Percentiles rank a stretch among this genome's conserved stretches.
These are phyloP conservation scores for Salix viminalis DNA, from an alignment of 345 rosid species.

Conservation along the genomic window DNA sequence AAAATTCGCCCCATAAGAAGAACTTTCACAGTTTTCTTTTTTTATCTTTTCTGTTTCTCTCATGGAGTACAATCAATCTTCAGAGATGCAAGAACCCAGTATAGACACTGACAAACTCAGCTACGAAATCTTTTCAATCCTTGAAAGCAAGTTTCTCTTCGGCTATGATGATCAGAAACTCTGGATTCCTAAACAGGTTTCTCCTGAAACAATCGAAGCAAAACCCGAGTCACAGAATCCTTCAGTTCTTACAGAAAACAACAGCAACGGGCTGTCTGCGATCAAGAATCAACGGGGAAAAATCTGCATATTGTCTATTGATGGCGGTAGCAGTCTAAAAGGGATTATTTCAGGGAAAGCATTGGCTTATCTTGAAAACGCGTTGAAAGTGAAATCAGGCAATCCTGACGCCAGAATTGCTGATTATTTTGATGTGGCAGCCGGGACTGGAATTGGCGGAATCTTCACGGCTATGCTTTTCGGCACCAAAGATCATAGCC, in stretches of 20 bases:
- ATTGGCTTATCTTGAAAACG: conserved; percentile 70
- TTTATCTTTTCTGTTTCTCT: background rate
- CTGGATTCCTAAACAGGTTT: conserved; percentile 58
- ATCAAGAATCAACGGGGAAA: conserved; percentile 91
- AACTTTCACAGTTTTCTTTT: background rate
- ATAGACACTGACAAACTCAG: conserved; percentile 94
- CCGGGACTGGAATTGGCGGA: conserved; percentile 90
- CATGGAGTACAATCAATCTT: conserved; percentile 39
- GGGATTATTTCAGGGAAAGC: conserved; percentile 91
- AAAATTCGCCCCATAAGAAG: background rate
- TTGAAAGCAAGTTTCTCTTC: conserved; percentile 84
- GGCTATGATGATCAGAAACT: conserved; percentile 85
- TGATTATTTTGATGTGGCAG: conserved; percentile 87
- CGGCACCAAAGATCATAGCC: conserved; percentile 60
- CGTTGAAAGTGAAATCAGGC: conserved; percentile 74
- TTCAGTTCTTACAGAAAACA: background rate
- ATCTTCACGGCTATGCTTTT: conserved; percentile 89
- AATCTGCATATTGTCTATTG: conserved; percentile 78
- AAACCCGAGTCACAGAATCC: conserved; percentile 22
- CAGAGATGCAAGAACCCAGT: conserved; percentile 86
- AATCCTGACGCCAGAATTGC: conserved; percentile 86
- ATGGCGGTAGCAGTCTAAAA: conserved; percentile 78
- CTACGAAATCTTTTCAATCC: conserved; percentile 92
- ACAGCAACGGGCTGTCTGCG: conserved; percentile 23
- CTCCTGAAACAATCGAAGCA: conserved; percentile 26